A percentile compares a stretch with the other conserved stretches of the same genome.
Conservation (phyloP, 768 basidiomycete species). For the Cyclocybe cylindracea region DNA sequence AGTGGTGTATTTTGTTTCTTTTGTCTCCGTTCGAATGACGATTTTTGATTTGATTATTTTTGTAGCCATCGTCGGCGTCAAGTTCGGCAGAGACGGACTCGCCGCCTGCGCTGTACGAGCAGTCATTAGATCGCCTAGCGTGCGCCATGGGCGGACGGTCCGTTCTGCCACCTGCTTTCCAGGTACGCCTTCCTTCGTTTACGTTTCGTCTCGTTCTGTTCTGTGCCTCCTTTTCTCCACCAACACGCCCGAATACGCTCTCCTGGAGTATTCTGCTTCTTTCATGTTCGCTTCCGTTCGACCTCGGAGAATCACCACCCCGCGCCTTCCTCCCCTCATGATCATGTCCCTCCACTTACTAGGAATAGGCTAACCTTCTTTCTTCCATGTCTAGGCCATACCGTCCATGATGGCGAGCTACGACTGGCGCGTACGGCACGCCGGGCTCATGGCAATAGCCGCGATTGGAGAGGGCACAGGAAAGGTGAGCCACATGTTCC, state of each 20-base stretch:
- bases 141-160: slow-evolving; percentile 77
- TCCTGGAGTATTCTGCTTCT: background rate
- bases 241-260: background rate
- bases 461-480: slow-evolving; percentile 84
- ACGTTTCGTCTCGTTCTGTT: background rate
- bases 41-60: slow-evolving; percentile 1
- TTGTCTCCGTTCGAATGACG: background rate
- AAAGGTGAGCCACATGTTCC: slow-evolving; percentile 39
- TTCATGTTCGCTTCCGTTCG: background rate
- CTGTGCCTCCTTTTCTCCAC: background rate
- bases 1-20: slow-evolving; percentile 26
- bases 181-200: slow-evolving; percentile 27
- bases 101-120: slow-evolving; percentile 79
- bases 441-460: slow-evolving; percentile 85
- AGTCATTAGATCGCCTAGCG: slow-evolving; percentile 79
- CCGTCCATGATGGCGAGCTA: slow-evolving; percentile 80
- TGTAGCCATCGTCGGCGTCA: slow-evolving; percentile 62
- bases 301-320: background rate
- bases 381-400: slow-evolving; percentile 48
- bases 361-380: no score
- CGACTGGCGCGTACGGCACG: slow-evolving; percentile 86
- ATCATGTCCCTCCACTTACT: background rate
- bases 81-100: slow-evolving; percentile 60
- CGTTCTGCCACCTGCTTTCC: slow-evolving; percentile 79
- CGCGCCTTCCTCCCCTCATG: background rate